Percentiles rank a stretch among this genome's conserved stretches.
Evolutionary conservation across 192 early-diverging fungal species (phyloP).

Genomic region (Radiomyces spectabilis): DNA sequence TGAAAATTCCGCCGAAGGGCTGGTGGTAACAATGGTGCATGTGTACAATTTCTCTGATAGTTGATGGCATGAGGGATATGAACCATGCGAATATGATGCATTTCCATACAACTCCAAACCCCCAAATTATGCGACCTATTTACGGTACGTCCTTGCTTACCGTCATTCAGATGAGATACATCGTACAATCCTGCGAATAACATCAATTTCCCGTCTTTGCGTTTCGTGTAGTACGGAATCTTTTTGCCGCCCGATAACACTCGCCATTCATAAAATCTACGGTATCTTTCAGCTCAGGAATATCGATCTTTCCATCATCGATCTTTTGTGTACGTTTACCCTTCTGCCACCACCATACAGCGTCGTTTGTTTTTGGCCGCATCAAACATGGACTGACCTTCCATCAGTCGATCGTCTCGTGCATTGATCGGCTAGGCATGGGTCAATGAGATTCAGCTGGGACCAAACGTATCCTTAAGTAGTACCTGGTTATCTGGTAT

Average conservation of each 20-base stretch:
- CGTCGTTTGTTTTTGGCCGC: slow-evolving; percentile 38
- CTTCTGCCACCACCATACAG: slow-evolving; percentile 47
- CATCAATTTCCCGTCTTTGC: slow-evolving; percentile 39
- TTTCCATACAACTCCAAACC: no score
- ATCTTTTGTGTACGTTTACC: slow-evolving; percentile 16
- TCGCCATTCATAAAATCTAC: slow-evolving; percentile 52
- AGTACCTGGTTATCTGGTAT: neutral
- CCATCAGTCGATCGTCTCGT: slow-evolving; percentile 41
- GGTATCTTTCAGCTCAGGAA: neutral
- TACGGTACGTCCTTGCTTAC: neutral
- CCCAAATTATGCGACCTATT: no score
- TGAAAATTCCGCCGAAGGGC: slow-evolving; percentile 27
- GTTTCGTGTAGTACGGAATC: slow-evolving; percentile 37
- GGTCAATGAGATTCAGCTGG: neutral
- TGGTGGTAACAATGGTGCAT: slow-evolving; percentile 49
- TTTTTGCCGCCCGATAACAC: slow-evolving; percentile 27
- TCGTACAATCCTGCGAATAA: slow-evolving; percentile 46
- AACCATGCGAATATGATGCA: no score
- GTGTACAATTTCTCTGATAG: slow-evolving; percentile 22
- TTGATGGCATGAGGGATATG: neutral
- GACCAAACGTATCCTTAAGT: neutral
- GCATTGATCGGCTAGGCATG: slow-evolving; percentile 42
- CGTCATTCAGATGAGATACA: slow-evolving; percentile 25
- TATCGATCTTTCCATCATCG: neutral
- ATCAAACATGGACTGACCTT: slow-evolving; percentile 38